Percentiles rank a stretch among this genome's conserved stretches.
These are phyloP conservation scores for Cytospora schulzeri DNA, from an alignment of 2,329 filamentous ascomycete species.

Conservation along the genomic window DNA sequence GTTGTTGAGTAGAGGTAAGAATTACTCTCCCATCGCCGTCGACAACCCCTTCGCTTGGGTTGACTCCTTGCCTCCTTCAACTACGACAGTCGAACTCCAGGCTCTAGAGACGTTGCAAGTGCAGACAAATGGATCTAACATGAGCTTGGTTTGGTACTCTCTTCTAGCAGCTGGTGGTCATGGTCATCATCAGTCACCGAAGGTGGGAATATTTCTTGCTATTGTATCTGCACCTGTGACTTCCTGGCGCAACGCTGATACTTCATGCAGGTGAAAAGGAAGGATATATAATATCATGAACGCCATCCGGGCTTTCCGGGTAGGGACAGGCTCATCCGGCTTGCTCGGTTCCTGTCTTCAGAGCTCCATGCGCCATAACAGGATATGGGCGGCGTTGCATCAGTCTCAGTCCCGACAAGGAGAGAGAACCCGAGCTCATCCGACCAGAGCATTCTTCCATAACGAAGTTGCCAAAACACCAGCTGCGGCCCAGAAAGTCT, in stretches of 20 bases:
- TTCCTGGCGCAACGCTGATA: background rate
- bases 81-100: background rate
- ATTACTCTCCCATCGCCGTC: background rate
- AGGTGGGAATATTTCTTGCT: background rate
- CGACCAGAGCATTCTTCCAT: conserved; percentile 13
- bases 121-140: background rate
- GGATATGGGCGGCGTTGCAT: background rate
- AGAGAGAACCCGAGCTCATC: background rate
- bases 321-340: background rate
- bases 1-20: conserved; percentile 6
- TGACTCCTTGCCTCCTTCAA: background rate
- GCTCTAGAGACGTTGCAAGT: background rate
- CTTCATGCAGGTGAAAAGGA: background rate
- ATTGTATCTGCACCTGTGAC: background rate
- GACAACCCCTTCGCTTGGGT: background rate
- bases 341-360: background rate
- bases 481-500: background rate
- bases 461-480: background rate
- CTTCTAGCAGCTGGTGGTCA: background rate
- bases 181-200: background rate
- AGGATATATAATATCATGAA: background rate
- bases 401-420: background rate
- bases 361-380: background rate
- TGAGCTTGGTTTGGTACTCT: background rate
- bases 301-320: conserved; percentile 7